Percentiles rank a stretch among this genome's conserved stretches.
Evolutionary conservation across 768 basidiomycete species (phyloP).

Genomic region (Mycena albidolilacea): DNA sequence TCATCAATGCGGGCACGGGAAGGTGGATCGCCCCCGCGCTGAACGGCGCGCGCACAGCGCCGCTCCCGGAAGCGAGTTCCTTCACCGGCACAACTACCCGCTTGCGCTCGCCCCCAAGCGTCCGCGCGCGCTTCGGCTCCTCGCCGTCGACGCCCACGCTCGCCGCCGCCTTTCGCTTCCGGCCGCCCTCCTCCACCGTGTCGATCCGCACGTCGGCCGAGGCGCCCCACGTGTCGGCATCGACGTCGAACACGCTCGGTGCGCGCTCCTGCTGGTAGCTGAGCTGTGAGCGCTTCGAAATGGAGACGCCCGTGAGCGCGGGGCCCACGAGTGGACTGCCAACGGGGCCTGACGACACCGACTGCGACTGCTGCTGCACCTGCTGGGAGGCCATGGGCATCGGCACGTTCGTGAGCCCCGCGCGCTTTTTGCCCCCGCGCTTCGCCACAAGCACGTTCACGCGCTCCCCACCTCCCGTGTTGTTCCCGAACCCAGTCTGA

Average conservation of each 20-base stretch:
- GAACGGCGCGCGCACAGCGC: slow-evolving; percentile 40
- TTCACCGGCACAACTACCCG: slow-evolving; percentile 66
- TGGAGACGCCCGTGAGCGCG: slow-evolving; percentile 43
- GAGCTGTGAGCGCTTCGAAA: slow-evolving; percentile 55
- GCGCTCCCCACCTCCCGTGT: slow-evolving; percentile 65
- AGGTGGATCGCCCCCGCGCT: slow-evolving; percentile 54
- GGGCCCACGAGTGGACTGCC: slow-evolving; percentile 32
- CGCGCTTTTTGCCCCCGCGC: slow-evolving; percentile 76
- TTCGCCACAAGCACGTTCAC: slow-evolving; percentile 85
- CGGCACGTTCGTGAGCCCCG: slow-evolving; percentile 46
- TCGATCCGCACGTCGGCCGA: slow-evolving; percentile 48
- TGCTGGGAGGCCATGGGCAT: slow-evolving; percentile 29
- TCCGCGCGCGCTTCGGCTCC: slow-evolving; percentile 56
- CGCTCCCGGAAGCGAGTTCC: slow-evolving; percentile 60
- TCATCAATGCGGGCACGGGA: slow-evolving; percentile 73
- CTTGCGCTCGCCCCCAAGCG: slow-evolving; percentile 78
- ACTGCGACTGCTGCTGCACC: slow-evolving; percentile 25
- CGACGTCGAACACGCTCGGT: slow-evolving; percentile 55
- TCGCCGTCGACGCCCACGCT: slow-evolving; percentile 46
- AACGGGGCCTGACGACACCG: slow-evolving; percentile 24
- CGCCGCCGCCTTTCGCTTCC: slow-evolving; percentile 72
- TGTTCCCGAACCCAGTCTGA: slow-evolving; percentile 60
- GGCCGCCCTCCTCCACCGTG: slow-evolving; percentile 49
- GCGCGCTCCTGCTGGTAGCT: slow-evolving; percentile 43
- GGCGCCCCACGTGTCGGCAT: slow-evolving; percentile 62